Evolutionary conservation across 1,139 yeast species (phyloP).

Genomic region (Trichomonascaceae sp.): DNA sequence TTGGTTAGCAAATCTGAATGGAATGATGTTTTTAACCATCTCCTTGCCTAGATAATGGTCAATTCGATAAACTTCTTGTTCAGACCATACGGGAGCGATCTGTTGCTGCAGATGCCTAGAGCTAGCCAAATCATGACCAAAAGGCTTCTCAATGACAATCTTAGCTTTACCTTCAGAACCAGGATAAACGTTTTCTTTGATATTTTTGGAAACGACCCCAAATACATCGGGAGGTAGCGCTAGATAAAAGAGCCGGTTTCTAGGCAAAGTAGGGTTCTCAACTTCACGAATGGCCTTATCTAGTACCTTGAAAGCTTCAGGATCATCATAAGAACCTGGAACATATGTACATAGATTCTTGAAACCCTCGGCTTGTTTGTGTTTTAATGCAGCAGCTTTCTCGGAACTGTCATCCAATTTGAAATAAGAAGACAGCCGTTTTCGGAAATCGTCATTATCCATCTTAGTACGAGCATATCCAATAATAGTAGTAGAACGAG

Average conservation of each 20-base stretch:
- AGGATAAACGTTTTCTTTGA: slow-evolving; percentile 67
- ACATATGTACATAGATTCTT: slow-evolving; percentile 59
- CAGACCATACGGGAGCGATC: slow-evolving; percentile 80
- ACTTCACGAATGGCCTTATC: slow-evolving; percentile 50
- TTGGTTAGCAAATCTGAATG: slow-evolving; percentile 84
- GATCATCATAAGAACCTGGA: slow-evolving; percentile 72
- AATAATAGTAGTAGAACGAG: slow-evolving; percentile 61
- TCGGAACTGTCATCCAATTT: slow-evolving; percentile 41
- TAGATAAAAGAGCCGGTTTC: slow-evolving; percentile 71
- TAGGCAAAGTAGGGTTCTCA: slow-evolving; percentile 43
- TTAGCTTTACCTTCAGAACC: slow-evolving; percentile 59
- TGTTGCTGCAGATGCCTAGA: slow-evolving; percentile 70
- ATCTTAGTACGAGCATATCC: slow-evolving; percentile 90
- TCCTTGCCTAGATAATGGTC: slow-evolving; percentile 98
- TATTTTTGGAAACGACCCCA: slow-evolving; percentile 65
- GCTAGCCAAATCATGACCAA: slow-evolving; percentile 83
- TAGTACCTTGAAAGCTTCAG: slow-evolving; percentile 62
- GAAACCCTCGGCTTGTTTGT: slow-evolving; percentile 52
- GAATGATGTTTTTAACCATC: slow-evolving; percentile 89
- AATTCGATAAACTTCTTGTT: slow-evolving; percentile 88
- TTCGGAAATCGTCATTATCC: slow-evolving; percentile 57
- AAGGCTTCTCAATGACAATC: slow-evolving; percentile 92
- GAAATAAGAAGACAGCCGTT: slow-evolving; percentile 59
- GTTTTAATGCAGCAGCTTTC: slow-evolving; percentile 30
- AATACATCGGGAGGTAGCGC: slow-evolving; percentile 95